A percentile compares a stretch with the other conserved stretches of the same genome.
These are phyloP conservation scores for Aurifilum marmelostoma DNA, from an alignment of 2,329 filamentous ascomycete genomes.

Conservation along the genomic window DNA sequence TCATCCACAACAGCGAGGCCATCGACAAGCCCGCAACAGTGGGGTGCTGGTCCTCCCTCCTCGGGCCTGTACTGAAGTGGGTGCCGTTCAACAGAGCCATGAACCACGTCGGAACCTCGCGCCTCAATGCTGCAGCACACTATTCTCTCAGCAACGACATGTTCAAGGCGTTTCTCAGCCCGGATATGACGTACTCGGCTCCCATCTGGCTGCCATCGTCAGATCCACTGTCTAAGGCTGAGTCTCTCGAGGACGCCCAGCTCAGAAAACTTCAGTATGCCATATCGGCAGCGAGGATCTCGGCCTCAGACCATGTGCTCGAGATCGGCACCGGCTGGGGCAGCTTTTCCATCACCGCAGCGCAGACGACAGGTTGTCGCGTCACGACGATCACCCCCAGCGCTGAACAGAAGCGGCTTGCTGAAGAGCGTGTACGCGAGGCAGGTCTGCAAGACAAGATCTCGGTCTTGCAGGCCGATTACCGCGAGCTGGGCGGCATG, in stretches of 20 bases:
- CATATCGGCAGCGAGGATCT: constrained; percentile 17
- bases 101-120: constrained; percentile 21
- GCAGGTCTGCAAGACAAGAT: constrained; percentile 21
- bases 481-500: constrained; percentile 20
- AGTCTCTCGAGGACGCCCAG: constrained; percentile 29
- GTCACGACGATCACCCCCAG: constrained; percentile 28
- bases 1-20: constrained; percentile 22
- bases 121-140: constrained; percentile 19
- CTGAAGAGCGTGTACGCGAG: constrained; percentile 19
- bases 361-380: constrained; percentile 21
- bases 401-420: constrained; percentile 25
- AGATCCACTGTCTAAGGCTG: constrained; percentile 12
- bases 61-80: neutral
- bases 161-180: constrained; percentile 27
- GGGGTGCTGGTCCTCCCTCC: constrained; percentile 12
- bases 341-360: constrained; percentile 29
- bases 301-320: constrained; percentile 24
- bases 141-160: constrained; percentile 28
- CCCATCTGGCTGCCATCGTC: constrained; percentile 26
- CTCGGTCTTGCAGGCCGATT: constrained; percentile 24
- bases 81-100: neutral
- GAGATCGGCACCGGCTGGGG: constrained; percentile 30
- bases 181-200: constrained; percentile 29
- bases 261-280: constrained; percentile 26
- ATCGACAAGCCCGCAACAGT: constrained; percentile 7